Percentiles rank a stretch among this genome's conserved stretches.
Evolutionary conservation across 495 filamentous ascomycete genomes (phyloP).

Genomic region (Hypoxylon rickii): DNA sequence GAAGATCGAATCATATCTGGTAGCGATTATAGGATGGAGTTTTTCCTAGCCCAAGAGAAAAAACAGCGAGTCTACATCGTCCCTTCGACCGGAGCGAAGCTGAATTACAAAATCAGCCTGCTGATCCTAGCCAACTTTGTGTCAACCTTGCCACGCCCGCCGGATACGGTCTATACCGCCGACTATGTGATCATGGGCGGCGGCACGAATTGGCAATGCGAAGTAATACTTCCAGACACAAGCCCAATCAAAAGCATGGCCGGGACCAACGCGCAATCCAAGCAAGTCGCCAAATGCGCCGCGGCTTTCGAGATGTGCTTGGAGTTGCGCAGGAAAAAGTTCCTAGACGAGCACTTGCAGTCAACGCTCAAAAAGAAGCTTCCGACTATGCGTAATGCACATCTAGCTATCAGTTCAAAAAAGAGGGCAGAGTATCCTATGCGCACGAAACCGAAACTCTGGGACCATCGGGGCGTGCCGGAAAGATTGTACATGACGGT

Average conservation of each 20-base stretch:
- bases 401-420: constrained; percentile 79
- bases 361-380: constrained; percentile 74
- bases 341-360: constrained; percentile 73
- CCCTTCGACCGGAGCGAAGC: constrained; percentile 70
- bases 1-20: constrained; percentile 73
- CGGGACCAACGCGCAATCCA: constrained; percentile 65
- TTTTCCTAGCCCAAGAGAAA: constrained; percentile 59
- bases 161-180: constrained; percentile 57
- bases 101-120: constrained; percentile 77
- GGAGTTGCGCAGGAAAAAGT: constrained; percentile 64
- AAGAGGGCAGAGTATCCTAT: constrained; percentile 75
- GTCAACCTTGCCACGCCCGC: constrained; percentile 62
- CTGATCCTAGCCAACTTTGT: constrained; percentile 62
- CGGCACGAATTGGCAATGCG: constrained; percentile 71
- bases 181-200: constrained; percentile 64
- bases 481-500: constrained; percentile 65
- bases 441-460: constrained; percentile 77
- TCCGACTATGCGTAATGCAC: constrained; percentile 87
- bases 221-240: constrained; percentile 77
- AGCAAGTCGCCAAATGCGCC: constrained; percentile 81
- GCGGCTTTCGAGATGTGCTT: constrained; percentile 89
- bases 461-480: constrained; percentile 62
- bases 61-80: constrained; percentile 64
- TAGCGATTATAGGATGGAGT: constrained; percentile 60
- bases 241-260: constrained; percentile 71